Conservation (phyloP, 1,284 basidiomycete species). For the Ustanciosporium gigantosporum region DNA sequence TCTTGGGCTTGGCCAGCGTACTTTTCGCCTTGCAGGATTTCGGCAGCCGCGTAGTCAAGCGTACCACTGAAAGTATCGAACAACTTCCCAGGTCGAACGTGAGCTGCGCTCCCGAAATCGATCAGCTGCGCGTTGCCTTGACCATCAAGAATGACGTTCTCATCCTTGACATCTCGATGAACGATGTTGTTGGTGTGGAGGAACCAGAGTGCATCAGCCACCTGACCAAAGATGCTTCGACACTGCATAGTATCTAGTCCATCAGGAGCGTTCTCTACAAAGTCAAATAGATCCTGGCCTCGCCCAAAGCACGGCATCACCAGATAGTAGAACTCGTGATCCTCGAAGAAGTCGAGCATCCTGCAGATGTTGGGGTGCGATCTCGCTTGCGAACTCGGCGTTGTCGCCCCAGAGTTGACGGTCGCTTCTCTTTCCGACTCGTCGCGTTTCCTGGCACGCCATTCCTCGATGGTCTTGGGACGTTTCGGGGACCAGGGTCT, state of each 20-base stretch:
- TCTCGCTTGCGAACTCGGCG: background rate
- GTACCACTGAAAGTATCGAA: conserved; percentile 97
- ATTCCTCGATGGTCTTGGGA: conserved; percentile 28
- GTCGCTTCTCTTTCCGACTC: background rate
- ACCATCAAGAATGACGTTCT: conserved; percentile 76
- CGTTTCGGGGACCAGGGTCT: conserved; percentile 42
- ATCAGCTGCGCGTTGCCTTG: conserved; percentile 76
- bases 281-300: conserved; percentile 83
- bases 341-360: conserved; percentile 95
- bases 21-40: conserved; percentile 90
- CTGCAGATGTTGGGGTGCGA: conserved; percentile 87
- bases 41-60: conserved; percentile 84
- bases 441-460: conserved; percentile 13
- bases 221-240: conserved; percentile 86
- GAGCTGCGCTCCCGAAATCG: conserved; percentile 77
- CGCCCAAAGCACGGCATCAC: conserved; percentile 66
- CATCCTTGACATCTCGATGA: conserved; percentile 97
- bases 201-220: conserved; percentile 88
- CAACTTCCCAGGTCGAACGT: conserved; percentile 79
- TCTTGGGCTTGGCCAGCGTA: conserved; percentile 97
- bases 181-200: conserved; percentile 90
- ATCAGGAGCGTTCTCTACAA: conserved; percentile 84
- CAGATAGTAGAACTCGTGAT: conserved; percentile 93
- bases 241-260: conserved; percentile 78
- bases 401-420: background rate